phyloP scores from a whole-genome alignment of 2,329 filamentous ascomycete genomes.

The Biscogniauxia sp. region DNA sequence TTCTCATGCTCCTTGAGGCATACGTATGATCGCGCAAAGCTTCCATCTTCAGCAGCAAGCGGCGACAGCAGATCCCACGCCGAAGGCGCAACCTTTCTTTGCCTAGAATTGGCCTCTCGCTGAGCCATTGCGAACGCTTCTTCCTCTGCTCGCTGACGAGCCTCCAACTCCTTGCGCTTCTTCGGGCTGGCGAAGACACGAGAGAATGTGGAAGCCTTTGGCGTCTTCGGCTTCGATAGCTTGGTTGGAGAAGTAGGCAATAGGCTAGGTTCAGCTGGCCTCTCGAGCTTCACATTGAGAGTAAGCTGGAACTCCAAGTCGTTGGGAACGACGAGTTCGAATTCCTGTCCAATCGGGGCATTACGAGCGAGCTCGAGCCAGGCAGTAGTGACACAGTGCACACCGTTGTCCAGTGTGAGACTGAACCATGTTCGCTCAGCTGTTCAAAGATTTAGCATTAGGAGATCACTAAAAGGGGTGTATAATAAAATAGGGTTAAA shows the following conservation, averaged over 20 bases:
- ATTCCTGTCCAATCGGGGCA: conserved; percentile 95
- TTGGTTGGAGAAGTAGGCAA: conserved; percentile 60
- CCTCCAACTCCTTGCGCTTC: conserved; percentile 92
- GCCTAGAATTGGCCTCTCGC: conserved; percentile 62
- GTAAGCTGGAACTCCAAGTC: conserved; percentile 99
- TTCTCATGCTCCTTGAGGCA: conserved; percentile 90
- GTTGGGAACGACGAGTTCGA: conserved; percentile 93
- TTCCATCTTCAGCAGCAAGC: conserved; percentile 85
- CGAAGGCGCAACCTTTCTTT: conserved; percentile 62
- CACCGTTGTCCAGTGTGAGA: conserved; percentile 93
- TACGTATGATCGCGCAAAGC: conserved; percentile 91
- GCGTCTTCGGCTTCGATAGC: conserved; percentile 65
- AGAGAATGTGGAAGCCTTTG: conserved; percentile 86
- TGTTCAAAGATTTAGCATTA: conserved; percentile 36
- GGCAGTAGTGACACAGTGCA: conserved; percentile 95
- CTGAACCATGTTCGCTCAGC: conserved; percentile 93
- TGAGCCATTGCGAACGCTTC: conserved; percentile 66
- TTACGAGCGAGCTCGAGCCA: conserved; percentile 91
- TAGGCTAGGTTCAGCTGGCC: conserved; percentile 60
- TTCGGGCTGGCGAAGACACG: conserved; percentile 91
- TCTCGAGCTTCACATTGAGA: conserved; percentile 89
- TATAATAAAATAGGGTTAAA: conserved; percentile 9
- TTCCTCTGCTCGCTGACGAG: conserved; percentile 78
- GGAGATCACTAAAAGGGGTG: not conserved
- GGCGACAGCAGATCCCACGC: conserved; percentile 86